These are phyloP conservation scores for Umbelopsis ramanniana DNA, from an alignment of 192 early-diverging fungal species.

Conservation along the genomic window DNA sequence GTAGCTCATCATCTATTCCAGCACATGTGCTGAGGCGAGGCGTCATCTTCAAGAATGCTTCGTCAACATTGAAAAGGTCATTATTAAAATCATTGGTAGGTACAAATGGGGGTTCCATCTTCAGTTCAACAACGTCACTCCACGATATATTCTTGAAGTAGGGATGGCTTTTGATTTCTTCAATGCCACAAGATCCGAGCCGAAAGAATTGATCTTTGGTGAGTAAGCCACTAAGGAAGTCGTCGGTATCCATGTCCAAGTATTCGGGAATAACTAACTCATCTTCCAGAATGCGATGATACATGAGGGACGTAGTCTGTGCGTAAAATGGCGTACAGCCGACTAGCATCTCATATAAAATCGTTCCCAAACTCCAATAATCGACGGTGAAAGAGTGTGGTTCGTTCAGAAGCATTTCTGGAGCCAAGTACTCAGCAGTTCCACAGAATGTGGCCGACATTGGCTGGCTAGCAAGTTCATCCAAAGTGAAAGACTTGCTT, in stretches of 20 bases:
- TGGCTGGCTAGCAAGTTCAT: slow-evolving; percentile 28
- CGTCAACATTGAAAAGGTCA: slow-evolving; percentile 62
- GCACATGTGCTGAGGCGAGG: slow-evolving; percentile 41
- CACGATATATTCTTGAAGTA: slow-evolving; percentile 77
- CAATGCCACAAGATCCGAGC: slow-evolving; percentile 66
- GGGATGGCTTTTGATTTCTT: slow-evolving; percentile 73
- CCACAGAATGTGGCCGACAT: slow-evolving; percentile 75
- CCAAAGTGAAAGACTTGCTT: slow-evolving; percentile 66
- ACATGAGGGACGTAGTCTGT: slow-evolving; percentile 58
- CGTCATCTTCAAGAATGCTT: slow-evolving; percentile 53
- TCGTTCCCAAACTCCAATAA: slow-evolving; percentile 88
- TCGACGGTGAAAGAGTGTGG: slow-evolving; percentile 79
- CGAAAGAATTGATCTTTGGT: slow-evolving; percentile 61
- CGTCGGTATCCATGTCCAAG: slow-evolving; percentile 44
- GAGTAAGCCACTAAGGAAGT: slow-evolving; percentile 51
- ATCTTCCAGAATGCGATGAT: slow-evolving; percentile 58
- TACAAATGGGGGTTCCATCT: slow-evolving; percentile 65
- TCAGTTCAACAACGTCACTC: slow-evolving; percentile 66
- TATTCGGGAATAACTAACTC: slow-evolving; percentile 51
- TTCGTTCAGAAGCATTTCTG: slow-evolving; percentile 63
- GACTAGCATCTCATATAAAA: slow-evolving; percentile 90
- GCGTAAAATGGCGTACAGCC: slow-evolving; percentile 68
- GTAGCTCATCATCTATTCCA: slow-evolving; percentile 10
- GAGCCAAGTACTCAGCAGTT: slow-evolving; percentile 81
- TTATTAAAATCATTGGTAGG: slow-evolving; percentile 56